A percentile compares a stretch with the other conserved stretches of the same genome.
Evolutionary conservation across 345 rosid species (phyloP).

Genomic region (Trapa incisa): DNA sequence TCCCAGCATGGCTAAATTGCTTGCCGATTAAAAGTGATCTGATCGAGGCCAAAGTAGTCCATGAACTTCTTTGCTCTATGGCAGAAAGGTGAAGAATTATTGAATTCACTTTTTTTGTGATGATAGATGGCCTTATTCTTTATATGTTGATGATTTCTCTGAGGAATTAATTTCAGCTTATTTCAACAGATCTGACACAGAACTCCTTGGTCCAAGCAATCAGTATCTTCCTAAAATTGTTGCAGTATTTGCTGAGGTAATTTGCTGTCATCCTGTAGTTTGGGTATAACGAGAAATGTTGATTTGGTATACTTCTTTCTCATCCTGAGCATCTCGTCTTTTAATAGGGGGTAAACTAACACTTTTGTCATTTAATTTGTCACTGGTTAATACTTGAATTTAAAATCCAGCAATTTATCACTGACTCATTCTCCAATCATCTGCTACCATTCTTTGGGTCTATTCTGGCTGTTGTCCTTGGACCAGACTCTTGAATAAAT

Average conservation of each 20-base stretch:
- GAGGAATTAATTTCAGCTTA: neutral
- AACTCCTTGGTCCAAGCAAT: constrained; percentile 79
- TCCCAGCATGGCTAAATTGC: constrained; percentile 98
- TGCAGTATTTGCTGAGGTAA: constrained; percentile 79
- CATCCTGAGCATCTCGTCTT: no score
- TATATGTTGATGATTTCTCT: neutral
- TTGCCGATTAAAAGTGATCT: constrained; percentile 83
- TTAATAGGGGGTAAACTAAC: no score
- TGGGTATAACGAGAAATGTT: no score
- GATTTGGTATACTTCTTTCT: no score
- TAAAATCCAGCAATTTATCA: no score
- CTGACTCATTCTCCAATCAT: no score
- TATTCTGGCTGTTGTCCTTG: no score
- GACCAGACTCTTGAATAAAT: no score
- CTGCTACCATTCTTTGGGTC: no score
- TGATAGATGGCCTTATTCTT: neutral
- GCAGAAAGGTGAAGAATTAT: constrained; percentile 58
- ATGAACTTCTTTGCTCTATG: constrained; percentile 91
- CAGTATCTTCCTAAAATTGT: constrained; percentile 79
- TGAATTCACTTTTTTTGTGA: neutral
- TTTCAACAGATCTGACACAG: constrained; percentile 66
- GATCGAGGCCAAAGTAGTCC: constrained; percentile 95
- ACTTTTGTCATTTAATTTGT: no score
- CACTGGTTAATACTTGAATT: no score
- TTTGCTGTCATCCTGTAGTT: neutral